Percentiles rank a stretch among this genome's conserved stretches.
phyloP scores from a whole-genome alignment of 2,329 filamentous ascomycete species.

The Akanthomyces lecanii region DNA sequence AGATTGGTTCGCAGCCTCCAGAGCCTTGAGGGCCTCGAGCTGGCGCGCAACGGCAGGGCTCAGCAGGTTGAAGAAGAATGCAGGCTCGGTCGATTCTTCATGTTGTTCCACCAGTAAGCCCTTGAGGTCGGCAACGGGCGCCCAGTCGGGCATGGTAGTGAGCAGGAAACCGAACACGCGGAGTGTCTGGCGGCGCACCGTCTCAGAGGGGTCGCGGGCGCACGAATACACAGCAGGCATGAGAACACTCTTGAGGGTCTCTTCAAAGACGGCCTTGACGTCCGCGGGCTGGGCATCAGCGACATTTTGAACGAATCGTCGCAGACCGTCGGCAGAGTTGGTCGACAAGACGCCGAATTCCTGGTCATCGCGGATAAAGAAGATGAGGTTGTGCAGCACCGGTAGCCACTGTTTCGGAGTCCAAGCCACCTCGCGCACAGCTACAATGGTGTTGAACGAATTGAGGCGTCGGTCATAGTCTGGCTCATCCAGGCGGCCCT shows the following conservation, averaged over 20 bases:
- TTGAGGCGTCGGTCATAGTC: slow-evolving; percentile 79
- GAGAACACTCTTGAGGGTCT: slow-evolving; percentile 60
- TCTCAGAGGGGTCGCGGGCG: slow-evolving; percentile 72
- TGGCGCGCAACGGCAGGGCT: slow-evolving; percentile 86
- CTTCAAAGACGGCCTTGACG: slow-evolving; percentile 47
- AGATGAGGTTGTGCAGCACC: slow-evolving; percentile 83
- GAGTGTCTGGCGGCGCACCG: slow-evolving; percentile 78
- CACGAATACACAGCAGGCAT: slow-evolving; percentile 74
- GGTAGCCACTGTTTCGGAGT: slow-evolving; percentile 78
- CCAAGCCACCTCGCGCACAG: slow-evolving; percentile 54
- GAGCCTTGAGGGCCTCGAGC: slow-evolving; percentile 73
- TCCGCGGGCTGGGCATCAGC: slow-evolving; percentile 34
- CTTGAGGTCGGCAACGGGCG: slow-evolving; percentile 68
- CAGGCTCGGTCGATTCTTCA: slow-evolving; percentile 61
- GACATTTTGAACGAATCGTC: slow-evolving; percentile 68
- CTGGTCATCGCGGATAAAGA: slow-evolving; percentile 78
- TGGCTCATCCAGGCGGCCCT: slow-evolving; percentile 71
- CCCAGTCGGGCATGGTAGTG: slow-evolving; percentile 64
- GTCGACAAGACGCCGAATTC: slow-evolving; percentile 77
- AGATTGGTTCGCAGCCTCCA: slow-evolving; percentile 64
- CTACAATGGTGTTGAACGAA: slow-evolving; percentile 71
- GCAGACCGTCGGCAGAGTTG: slow-evolving; percentile 77
- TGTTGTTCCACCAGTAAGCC: slow-evolving; percentile 57
- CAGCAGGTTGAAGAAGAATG: slow-evolving; percentile 90
- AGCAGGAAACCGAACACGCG: slow-evolving; percentile 76